Base-by-base conservation (phyloP, 805 yeast genomes). In the Wickerhamiella sorbophila region DNA sequence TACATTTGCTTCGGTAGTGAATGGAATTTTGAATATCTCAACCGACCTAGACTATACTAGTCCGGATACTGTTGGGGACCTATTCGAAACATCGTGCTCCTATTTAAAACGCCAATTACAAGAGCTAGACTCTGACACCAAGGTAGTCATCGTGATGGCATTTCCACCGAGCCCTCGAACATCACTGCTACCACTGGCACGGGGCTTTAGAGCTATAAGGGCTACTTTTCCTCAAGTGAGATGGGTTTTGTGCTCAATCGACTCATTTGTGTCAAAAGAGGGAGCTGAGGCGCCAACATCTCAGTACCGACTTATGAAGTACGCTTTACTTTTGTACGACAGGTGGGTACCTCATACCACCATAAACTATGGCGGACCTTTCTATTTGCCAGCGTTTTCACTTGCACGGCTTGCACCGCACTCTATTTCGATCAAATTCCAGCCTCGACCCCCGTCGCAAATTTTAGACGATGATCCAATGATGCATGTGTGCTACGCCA, bases 401-500 rank as follows among this genome's bases (percentile, higher is more conserved):
- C 44, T 64, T 4, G 62, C 66, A 1, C 52, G 60, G 8, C 46
- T 50, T 1, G 60, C 56, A 0, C 68, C 51, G 46, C 38, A 53
- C 43, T 19, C 55, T 48, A 21, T 54, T 54, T 26, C 48, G 42
- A 16, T 54, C 51, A 22, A 54, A 39, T 51, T 35, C 31, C 38
- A 44, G 4, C 36, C 43, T 4, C 39, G 31, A 18, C 41, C 45
- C 4, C 50, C 54, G 3, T 35, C 45, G 18, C 49, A 42, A 9
- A 41, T 76, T 5, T 57, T 70, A 36, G 63, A 69, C n/a, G 81
- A 79, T 45, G 95, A 86, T 52, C 66, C 82, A 1, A 82, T 75
- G 51, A 65, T 88, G 18, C 97, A 91, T 55, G 67, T 91, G 9
- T 85, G 94, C 1, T 88, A 87, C 52, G 84, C 85, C 24, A 59